Evolutionary conservation across 345 rosid species (phyloP).

Genomic region (Rubroshorea leprosula): DNA sequence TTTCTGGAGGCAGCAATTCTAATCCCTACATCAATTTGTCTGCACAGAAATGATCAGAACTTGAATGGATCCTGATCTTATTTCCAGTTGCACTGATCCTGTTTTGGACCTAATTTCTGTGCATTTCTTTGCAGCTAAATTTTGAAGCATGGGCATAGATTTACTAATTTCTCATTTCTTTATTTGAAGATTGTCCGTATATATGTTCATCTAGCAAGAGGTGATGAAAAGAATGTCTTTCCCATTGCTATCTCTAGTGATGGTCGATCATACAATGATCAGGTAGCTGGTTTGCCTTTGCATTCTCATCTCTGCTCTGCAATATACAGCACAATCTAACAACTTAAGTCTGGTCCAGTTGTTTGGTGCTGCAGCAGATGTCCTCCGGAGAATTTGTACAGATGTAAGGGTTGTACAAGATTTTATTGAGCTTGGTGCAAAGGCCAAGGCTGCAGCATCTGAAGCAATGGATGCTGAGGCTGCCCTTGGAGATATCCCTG

Average conservation of each 20-base stretch:
- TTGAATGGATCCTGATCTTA: too few relatives aligned
- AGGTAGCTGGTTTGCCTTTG: constrained; percentile 37
- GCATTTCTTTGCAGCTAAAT: too few relatives aligned
- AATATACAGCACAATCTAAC: constrained; percentile 12
- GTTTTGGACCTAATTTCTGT: constrained; percentile 5
- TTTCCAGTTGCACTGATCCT: not conserved
- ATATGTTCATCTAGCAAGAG: constrained; percentile 85
- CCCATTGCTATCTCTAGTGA: constrained; percentile 92
- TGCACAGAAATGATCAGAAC: too few relatives aligned
- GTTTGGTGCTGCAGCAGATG: constrained; percentile 81
- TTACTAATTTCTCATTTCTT: constrained; percentile 10
- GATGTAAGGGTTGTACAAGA: constrained; percentile 65
- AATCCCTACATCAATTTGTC: not conserved
- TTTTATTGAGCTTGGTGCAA: constrained; percentile 72
- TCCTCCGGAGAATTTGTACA: constrained; percentile 75
- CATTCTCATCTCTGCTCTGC: constrained; percentile 2
- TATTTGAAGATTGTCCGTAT: constrained; percentile 77
- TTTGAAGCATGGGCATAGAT: not conserved
- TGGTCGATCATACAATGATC: constrained; percentile 93
- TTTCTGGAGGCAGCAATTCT: too few relatives aligned
- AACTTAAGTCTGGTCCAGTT: constrained; percentile 38
- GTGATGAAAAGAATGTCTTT: constrained; percentile 72
- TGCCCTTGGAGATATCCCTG: constrained; percentile 78
- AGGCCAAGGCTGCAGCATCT: constrained; percentile 83
- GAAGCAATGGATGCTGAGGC: constrained; percentile 98